Percentiles rank a stretch among this genome's conserved stretches.
These are phyloP conservation scores for Suillus subluteus DNA, from an alignment of 768 basidiomycete species.

Conservation along the genomic window DNA sequence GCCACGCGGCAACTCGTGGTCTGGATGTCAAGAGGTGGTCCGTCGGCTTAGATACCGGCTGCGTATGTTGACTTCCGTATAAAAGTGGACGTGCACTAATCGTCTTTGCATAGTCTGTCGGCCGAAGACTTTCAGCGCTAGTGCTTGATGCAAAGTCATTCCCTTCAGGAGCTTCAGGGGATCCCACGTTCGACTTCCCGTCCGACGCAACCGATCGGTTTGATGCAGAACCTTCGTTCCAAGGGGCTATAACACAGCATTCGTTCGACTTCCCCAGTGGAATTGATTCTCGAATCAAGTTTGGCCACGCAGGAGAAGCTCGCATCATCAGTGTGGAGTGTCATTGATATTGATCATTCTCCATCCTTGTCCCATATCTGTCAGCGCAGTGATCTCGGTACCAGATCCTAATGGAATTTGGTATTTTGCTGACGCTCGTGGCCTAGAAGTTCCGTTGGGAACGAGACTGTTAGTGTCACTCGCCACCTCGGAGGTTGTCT, in stretches of 20 bases:
- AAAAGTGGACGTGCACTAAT: not conserved
- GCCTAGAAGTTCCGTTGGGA: not conserved
- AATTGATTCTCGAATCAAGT: constrained; percentile 5
- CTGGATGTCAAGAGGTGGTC: constrained; percentile 85
- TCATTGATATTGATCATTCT: constrained; percentile 6
- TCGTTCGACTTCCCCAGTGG: not conserved
- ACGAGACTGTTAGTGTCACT: not conserved
- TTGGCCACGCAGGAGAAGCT: constrained; percentile 44
- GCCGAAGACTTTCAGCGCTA: constrained; percentile 64
- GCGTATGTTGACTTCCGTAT: constrained; percentile 51
- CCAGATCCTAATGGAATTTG: not conserved
- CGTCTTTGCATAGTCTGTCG: constrained; percentile 50
- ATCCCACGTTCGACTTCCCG: not conserved
- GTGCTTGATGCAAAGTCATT: constrained; percentile 47
- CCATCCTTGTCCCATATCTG: not conserved
- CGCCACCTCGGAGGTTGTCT: not conserved
- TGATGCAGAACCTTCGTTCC: not conserved
- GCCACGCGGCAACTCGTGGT: constrained; percentile 80
- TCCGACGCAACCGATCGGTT: not conserved
- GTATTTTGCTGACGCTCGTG: not conserved
- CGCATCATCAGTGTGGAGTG: constrained; percentile 59
- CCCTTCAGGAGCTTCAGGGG: constrained; percentile 43
- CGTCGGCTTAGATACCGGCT: constrained; percentile 81
- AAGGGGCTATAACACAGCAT: not conserved
- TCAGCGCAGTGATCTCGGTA: not conserved